Evolutionary conservation across 1,284 basidiomycete species (phyloP).

Genomic region (Ceratobasidium sp.): DNA sequence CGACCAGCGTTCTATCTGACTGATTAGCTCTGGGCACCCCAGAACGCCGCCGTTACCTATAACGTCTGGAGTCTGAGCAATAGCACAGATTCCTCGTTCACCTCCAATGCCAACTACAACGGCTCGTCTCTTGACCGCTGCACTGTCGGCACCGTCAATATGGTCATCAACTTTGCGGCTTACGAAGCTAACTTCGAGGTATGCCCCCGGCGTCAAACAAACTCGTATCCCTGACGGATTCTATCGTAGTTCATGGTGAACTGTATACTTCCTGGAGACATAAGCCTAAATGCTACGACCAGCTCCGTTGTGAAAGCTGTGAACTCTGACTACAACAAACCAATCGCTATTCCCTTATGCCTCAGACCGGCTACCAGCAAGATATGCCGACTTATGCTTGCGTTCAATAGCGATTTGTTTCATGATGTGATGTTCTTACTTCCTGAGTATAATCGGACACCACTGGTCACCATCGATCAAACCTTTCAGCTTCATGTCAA

Average conservation of each 20-base stretch:
- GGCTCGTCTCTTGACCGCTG: too few relatives aligned
- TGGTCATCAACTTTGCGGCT: neutral
- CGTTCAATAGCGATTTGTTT: neutral
- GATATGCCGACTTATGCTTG: neutral
- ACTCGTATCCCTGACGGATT: neutral
- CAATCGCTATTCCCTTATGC: too few relatives aligned
- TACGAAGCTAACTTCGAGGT: neutral
- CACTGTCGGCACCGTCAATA: neutral
- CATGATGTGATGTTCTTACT: too few relatives aligned
- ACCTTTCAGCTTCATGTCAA: too few relatives aligned
- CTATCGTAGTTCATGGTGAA: neutral
- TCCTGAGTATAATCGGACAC: too few relatives aligned
- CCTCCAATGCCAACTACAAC: slow-evolving; percentile 4
- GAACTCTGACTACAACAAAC: too few relatives aligned
- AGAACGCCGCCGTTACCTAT: neutral
- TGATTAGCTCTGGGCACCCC: neutral
- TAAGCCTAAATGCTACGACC: neutral
- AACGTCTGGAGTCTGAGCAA: neutral
- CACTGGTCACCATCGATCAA: too few relatives aligned
- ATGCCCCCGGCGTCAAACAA: neutral
- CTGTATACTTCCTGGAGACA: neutral
- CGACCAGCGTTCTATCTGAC: neutral
- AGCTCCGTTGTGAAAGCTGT: neutral
- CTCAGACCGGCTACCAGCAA: too few relatives aligned
- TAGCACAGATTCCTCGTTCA: too few relatives aligned